Evolutionary conservation across 345 rosid species (phyloP).

Genomic region (Leavenworthia alabamica): DNA sequence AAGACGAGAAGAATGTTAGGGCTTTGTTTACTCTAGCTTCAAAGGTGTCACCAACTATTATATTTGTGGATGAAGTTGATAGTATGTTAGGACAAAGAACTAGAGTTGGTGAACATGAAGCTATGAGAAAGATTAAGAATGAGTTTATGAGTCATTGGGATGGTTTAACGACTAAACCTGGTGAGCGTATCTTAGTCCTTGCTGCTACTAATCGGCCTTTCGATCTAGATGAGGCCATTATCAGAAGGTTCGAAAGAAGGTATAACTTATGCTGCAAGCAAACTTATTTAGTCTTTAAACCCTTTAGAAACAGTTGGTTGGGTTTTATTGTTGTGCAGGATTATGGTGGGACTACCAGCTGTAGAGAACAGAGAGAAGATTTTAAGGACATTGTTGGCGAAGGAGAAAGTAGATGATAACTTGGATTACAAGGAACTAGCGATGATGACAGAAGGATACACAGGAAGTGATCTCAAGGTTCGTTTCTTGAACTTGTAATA

Average conservation of each 20-base stretch:
- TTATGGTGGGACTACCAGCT: conserved; percentile 71
- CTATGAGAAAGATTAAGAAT: conserved; percentile 74
- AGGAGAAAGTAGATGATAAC: conserved; percentile 59
- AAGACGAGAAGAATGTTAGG: conserved; percentile 94
- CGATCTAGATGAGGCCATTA: conserved; percentile 92
- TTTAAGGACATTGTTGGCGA: conserved; percentile 52
- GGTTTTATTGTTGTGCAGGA: conserved; percentile 30
- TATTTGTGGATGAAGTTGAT: conserved; percentile 94
- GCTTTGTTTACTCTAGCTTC: conserved; percentile 87
- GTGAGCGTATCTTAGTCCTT: conserved; percentile 83
- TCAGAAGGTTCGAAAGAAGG: conserved; percentile 93
- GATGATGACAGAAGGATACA: conserved; percentile 67
- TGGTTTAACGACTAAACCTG: conserved; percentile 66
- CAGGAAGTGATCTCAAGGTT: conserved; percentile 90
- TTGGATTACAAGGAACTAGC: conserved; percentile 70
- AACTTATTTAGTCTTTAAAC: not conserved
- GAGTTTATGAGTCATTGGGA: conserved; percentile 97
- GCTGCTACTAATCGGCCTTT: conserved; percentile 97
- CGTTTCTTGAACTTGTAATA: not conserved
- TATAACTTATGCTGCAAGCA: not conserved
- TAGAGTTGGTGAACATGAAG: conserved; percentile 92
- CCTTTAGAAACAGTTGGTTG: not conserved
- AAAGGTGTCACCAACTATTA: conserved; percentile 85
- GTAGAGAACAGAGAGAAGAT: conserved; percentile 72
- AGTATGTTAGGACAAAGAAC: conserved; percentile 97